These are phyloP conservation scores for Helianthus tuberosus DNA, from an alignment of 129 eudicot species.

Conservation along the genomic window DNA sequence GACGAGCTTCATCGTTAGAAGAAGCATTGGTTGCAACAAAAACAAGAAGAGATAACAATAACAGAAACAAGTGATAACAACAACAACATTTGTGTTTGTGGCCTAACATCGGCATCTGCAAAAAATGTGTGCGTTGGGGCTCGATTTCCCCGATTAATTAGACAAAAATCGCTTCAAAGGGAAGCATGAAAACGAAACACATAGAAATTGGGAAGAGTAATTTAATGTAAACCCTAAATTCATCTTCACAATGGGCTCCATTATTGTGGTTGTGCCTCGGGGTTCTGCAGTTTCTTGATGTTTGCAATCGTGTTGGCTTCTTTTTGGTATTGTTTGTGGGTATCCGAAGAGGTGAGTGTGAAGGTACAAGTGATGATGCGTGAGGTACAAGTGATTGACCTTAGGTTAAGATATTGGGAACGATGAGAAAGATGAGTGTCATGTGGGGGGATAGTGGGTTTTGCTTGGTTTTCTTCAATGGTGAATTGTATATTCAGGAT, in stretches of 20 bases:
- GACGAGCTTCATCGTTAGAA: constrained; percentile 53
- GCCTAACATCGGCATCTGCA: constrained; percentile 59
- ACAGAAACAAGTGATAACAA: constrained; percentile 33
- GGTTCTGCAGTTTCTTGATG: constrained; percentile 57
- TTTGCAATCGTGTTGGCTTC: constrained; percentile 31
- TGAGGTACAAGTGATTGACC: constrained; percentile 37
- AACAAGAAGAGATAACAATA: constrained; percentile 27
- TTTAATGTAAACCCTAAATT: not conserved
- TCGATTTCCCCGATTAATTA: not conserved
- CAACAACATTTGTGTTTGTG: constrained; percentile 16
- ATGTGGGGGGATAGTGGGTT: constrained; percentile 34
- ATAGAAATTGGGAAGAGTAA: constrained; percentile 28
- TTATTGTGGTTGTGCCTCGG: constrained; percentile 64
- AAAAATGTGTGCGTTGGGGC: constrained; percentile 4
- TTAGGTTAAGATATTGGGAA: constrained; percentile 18
- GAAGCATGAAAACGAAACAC: constrained; percentile 41
- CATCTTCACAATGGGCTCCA: constrained; percentile 31
- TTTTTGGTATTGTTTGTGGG: constrained; percentile 7
- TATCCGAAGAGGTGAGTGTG: constrained; percentile 15
- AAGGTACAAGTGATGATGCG: constrained; percentile 19
- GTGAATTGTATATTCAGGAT: not conserved
- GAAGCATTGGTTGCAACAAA: constrained; percentile 15
- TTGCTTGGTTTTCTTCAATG: constrained; percentile 46
- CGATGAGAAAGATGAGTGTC: constrained; percentile 21
- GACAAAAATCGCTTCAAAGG: constrained; percentile 35